Evolutionary conservation across 202 grass and related monocot species (phyloP).

Genomic region (Elaeis oleifera): DNA sequence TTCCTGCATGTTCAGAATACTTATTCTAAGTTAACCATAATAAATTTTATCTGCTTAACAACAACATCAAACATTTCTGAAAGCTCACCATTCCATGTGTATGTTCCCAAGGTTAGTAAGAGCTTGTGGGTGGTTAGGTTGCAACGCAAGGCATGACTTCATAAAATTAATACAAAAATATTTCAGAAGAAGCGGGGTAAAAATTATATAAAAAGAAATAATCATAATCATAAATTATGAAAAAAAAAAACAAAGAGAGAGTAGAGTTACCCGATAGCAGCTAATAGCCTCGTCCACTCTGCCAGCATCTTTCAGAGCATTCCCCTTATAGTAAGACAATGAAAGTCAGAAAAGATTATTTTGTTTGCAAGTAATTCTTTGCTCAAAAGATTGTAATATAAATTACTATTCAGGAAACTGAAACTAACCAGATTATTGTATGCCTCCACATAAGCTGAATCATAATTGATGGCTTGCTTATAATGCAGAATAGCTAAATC

Average conservation of each 20-base stretch:
- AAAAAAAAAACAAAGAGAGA: neutral
- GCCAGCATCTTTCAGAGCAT: constrained; percentile 97
- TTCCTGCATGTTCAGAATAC: constrained; percentile 44
- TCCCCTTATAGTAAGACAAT: constrained; percentile 39
- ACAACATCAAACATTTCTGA: constrained; percentile 1
- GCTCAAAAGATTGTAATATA: too few species aligned
- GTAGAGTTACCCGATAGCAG: constrained; percentile 59
- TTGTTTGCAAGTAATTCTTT: too few species aligned
- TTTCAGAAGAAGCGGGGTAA: neutral
- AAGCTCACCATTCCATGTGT: constrained; percentile 92
- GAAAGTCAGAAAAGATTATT: too few species aligned
- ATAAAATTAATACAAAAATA: constrained; percentile 25
- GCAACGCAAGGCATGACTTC: constrained; percentile 80
- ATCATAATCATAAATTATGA: too few species aligned
- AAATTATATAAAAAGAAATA: constrained; percentile 2
- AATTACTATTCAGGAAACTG: too few species aligned
- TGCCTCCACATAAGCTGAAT: constrained; percentile 75
- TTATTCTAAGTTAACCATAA: neutral
- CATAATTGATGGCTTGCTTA: constrained; percentile 70
- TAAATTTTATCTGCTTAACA: neutral
- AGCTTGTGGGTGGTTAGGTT: constrained; percentile 94
- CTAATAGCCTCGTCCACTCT: constrained; percentile 94
- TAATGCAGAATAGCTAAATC: constrained; percentile 87
- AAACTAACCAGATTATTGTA: constrained; percentile 85
- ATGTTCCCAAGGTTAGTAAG: constrained; percentile 95